Evolutionary conservation across 495 filamentous ascomycete species (phyloP).

Genomic region (Halenospora varia): DNA sequence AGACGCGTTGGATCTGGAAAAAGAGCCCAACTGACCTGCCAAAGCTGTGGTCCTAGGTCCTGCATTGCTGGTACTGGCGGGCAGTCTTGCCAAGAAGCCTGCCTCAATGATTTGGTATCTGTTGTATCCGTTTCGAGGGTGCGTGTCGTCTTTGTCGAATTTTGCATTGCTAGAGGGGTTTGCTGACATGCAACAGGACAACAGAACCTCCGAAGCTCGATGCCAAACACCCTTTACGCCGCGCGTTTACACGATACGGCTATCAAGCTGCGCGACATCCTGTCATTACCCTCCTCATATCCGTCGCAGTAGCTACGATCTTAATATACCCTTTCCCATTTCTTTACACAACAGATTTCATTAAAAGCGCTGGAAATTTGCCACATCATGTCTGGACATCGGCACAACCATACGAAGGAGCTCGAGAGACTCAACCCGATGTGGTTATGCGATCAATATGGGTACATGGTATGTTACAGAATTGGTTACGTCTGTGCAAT

Average conservation of each 20-base stretch:
- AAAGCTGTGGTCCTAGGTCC: neutral
- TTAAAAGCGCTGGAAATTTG: conserved; percentile 54
- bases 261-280: conserved; percentile 62
- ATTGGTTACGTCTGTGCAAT: neutral
- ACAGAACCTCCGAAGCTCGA: conserved; percentile 58
- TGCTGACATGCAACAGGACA: conserved; percentile 37
- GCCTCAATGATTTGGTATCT: neutral
- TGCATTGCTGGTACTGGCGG: neutral
- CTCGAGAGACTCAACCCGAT: conserved; percentile 36
- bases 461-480: conserved; percentile 38
- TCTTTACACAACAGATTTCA: conserved; percentile 59
- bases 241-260: conserved; percentile 58
- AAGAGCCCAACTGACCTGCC: neutral
- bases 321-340: conserved; percentile 66
- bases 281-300: conserved; percentile 58
- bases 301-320: conserved; percentile 54
- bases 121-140: neutral
- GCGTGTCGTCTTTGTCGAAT: neutral
- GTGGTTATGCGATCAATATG: conserved; percentile 55
- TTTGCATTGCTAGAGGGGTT: too few relatives aligned
- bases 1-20: neutral
- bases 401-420: conserved; percentile 50
- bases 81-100: neutral
- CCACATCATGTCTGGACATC: conserved; percentile 77
- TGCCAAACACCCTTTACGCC: conserved; percentile 55